Conservation (phyloP, 2,329 filamentous ascomycete genomes). For the Neurospora crassa region DNA sequence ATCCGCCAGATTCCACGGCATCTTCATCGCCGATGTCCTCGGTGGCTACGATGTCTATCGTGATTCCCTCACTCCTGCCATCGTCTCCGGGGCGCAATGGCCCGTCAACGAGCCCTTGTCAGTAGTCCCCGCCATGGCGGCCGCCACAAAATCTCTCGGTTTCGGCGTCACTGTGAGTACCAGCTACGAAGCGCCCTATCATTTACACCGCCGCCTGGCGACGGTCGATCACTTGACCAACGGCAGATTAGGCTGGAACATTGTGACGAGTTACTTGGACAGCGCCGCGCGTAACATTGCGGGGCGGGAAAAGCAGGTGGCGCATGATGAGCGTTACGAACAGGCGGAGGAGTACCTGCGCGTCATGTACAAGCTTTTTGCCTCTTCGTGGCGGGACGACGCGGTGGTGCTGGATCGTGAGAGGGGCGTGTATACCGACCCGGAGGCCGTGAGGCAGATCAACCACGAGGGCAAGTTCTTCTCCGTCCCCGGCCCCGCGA, state of each 20-base stretch:
- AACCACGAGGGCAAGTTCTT: slow-evolving; percentile 51
- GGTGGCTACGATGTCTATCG: slow-evolving; percentile 63
- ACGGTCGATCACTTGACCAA: slow-evolving; percentile 59
- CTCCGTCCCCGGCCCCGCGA: slow-evolving; percentile 46
- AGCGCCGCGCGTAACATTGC: slow-evolving; percentile 54
- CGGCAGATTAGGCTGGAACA: slow-evolving; percentile 44
- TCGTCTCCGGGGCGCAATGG: slow-evolving; percentile 56
- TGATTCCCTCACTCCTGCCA: slow-evolving; percentile 46
- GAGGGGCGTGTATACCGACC: slow-evolving; percentile 47
- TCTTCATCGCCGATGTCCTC: slow-evolving; percentile 59
- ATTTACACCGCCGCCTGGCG: slow-evolving; percentile 53
- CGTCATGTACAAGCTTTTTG: slow-evolving; percentile 46
- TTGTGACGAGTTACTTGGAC: slow-evolving; percentile 60
- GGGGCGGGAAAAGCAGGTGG: slow-evolving; percentile 41
- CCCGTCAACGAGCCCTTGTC: slow-evolving; percentile 60
- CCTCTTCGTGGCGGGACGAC: slow-evolving; percentile 44
- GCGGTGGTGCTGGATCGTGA: slow-evolving; percentile 44
- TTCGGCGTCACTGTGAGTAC: slow-evolving; percentile 61
- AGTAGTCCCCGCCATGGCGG: slow-evolving; percentile 57
- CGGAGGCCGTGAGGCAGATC: slow-evolving; percentile 49
- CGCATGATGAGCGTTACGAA: slow-evolving; percentile 50
- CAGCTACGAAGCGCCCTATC: slow-evolving; percentile 61
- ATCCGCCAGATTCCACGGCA: slow-evolving; percentile 52
- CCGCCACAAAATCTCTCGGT: slow-evolving; percentile 54
- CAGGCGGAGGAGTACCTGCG: slow-evolving; percentile 54